Percentiles rank a stretch among this genome's conserved stretches.
Conservation (phyloP, 805 yeast species). For the Ogataea nonfermentans region DNA sequence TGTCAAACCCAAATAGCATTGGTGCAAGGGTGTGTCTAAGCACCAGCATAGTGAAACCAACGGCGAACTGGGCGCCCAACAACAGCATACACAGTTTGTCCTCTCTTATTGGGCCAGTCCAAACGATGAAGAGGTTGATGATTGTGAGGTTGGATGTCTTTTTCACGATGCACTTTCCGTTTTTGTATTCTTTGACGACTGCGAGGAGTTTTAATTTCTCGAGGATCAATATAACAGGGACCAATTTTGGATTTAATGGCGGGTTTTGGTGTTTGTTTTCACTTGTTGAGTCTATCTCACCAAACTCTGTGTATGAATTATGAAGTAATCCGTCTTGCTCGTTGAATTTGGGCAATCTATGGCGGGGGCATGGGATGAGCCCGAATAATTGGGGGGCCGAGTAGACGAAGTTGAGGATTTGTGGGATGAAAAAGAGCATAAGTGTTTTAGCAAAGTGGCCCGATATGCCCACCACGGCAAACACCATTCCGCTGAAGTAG, state of each 20-base stretch:
- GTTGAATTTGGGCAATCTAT: conserved; percentile 81
- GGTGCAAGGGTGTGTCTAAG: conserved; percentile 85
- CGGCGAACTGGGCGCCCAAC: conserved; percentile 56
- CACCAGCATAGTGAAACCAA: conserved; percentile 65
- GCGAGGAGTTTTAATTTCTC: conserved; percentile 49
- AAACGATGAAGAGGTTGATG: conserved; percentile 76
- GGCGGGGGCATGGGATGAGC: conserved; percentile 92
- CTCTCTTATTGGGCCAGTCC: conserved; percentile 90
- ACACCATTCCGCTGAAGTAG: conserved; percentile 97
- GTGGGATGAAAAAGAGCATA: conserved; percentile 83
- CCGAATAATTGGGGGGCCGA: conserved; percentile 90
- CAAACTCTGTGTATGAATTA: conserved; percentile 59
- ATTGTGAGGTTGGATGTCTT: conserved; percentile 79
- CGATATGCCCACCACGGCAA: conserved; percentile 92
- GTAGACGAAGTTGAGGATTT: conserved; percentile 83
- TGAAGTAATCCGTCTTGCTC: conserved; percentile 66
- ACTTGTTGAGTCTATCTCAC: conserved; percentile 16
- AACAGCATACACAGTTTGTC: conserved; percentile 65
- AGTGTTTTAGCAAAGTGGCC: conserved; percentile 97
- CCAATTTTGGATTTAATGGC: conserved; percentile 29
- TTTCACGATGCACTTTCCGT: conserved; percentile 28
- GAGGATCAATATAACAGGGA: conserved; percentile 43
- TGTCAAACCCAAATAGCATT: conserved; percentile 85
- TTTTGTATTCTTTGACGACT: conserved; percentile 34
- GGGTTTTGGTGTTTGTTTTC: conserved; percentile 4